Conservation (phyloP, 2,329 filamentous ascomycete genomes). For the Akanthomyces dipterigenus region DNA sequence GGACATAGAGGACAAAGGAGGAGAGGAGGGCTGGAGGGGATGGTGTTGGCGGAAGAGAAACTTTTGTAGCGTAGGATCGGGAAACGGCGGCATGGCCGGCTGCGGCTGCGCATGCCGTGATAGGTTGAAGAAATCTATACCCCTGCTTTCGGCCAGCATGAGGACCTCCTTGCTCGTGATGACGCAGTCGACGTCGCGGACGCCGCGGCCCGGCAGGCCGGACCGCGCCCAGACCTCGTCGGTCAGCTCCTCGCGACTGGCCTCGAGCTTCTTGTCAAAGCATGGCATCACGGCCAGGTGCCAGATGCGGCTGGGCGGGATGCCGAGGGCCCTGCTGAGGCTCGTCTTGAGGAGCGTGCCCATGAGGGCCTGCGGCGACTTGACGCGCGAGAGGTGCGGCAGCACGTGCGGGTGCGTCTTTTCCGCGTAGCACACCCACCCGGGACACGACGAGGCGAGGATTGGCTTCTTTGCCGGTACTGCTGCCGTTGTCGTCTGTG, state of each 20-base stretch:
- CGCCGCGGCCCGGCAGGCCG: conserved; percentile 42
- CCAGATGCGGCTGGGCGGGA: conserved; percentile 79
- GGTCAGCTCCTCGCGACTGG: conserved; percentile 86
- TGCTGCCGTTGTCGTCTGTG: neutral
- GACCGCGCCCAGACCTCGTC: conserved; percentile 63
- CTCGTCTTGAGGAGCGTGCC: conserved; percentile 87
- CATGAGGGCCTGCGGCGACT: conserved; percentile 87
- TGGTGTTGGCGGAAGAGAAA: conserved; percentile 64
- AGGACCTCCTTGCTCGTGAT: conserved; percentile 94
- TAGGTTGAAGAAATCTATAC: conserved; percentile 67
- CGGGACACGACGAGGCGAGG: conserved; percentile 85
- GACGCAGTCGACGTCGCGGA: conserved; percentile 93
- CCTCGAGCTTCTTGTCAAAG: conserved; percentile 98
- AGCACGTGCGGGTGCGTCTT: conserved; percentile 94
- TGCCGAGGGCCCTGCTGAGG: conserved; percentile 63
- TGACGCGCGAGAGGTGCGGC: conserved; percentile 82
- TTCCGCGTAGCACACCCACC: conserved; percentile 98
- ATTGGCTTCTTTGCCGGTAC: conserved; percentile 47
- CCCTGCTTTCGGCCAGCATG: conserved; percentile 76
- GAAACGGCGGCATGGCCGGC: conserved; percentile 52
- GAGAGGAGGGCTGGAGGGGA: neutral
- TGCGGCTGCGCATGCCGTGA: conserved; percentile 47
- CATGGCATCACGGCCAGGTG: conserved; percentile 96
- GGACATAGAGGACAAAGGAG: neutral
- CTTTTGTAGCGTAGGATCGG: conserved; percentile 59